phyloP scores from a whole-genome alignment of 2,329 filamentous ascomycete species.

The Talaromyces sp. region DNA sequence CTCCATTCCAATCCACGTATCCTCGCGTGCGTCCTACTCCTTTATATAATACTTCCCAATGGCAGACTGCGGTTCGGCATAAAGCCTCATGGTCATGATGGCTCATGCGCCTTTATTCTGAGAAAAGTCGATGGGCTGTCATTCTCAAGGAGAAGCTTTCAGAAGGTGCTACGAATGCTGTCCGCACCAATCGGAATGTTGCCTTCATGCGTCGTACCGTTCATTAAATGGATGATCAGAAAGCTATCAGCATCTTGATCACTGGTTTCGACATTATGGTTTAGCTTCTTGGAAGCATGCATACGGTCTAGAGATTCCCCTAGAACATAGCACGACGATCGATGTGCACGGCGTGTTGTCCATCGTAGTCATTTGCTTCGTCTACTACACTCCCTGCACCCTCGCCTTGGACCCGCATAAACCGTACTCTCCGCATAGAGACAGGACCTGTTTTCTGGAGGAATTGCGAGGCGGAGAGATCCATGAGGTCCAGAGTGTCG shows the following conservation, averaged over 20 bases:
- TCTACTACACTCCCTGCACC: too few relatives aligned
- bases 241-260: not conserved
- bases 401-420: too few relatives aligned
- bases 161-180: not conserved
- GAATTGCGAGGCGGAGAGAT: conserved; percentile 19
- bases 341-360: conserved; percentile 21
- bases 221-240: conserved; percentile 22
- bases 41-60: conserved; percentile 8
- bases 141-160: not conserved
- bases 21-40: conserved; percentile 9
- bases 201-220: not conserved
- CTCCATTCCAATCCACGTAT: conserved; percentile 4
- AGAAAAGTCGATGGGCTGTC: not conserved
- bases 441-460: not conserved
- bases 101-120: conserved; percentile 6
- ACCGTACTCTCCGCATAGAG: too few relatives aligned
- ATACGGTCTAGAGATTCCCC: conserved; percentile 27
- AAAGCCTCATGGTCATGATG: conserved; percentile 10
- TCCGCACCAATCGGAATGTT: conserved; percentile 7
- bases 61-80: conserved; percentile 8
- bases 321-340: conserved; percentile 13
- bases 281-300: conserved; percentile 31
- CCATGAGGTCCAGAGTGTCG: conserved; percentile 35
- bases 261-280: conserved; percentile 12
- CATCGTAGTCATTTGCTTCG: conserved; percentile 26